Percentiles rank a stretch among this genome's conserved stretches.
phyloP scores from a whole-genome alignment of 257 asterid genomes.

The Solanum boliviense region DNA sequence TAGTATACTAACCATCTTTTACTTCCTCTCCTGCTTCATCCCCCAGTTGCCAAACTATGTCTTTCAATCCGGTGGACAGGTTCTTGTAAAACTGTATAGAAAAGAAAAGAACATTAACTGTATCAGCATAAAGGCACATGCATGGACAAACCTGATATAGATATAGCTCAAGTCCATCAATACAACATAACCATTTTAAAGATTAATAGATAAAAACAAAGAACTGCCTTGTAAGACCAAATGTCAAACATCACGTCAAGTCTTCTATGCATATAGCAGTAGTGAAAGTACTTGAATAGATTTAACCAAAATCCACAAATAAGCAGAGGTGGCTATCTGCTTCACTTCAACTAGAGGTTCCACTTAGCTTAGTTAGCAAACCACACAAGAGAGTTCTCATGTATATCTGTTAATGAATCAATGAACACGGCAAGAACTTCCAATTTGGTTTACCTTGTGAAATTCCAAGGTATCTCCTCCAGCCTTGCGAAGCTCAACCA shows the following conservation, averaged over 20 bases:
- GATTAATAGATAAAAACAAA: background rate
- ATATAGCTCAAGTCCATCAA: background rate
- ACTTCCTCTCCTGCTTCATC: slow-evolving; percentile 43
- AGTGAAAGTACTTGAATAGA: background rate
- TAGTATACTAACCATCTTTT: slow-evolving; percentile 27
- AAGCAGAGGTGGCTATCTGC: background rate
- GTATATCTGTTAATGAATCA: background rate
- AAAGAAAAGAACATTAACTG: background rate
- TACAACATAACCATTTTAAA: background rate
- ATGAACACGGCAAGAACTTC: background rate
- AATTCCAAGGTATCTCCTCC: slow-evolving; percentile 95
- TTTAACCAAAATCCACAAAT: background rate
- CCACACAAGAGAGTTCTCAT: background rate
- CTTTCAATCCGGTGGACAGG: slow-evolving; percentile 84
- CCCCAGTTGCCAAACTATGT: slow-evolving; percentile 73
- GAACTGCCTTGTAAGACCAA: background rate
- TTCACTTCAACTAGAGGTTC: background rate
- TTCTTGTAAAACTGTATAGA: slow-evolving; percentile 65
- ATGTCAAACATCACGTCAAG: background rate
- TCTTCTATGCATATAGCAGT: background rate
- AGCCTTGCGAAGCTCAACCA: slow-evolving; percentile 90
- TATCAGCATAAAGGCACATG: background rate
- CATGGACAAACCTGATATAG: background rate
- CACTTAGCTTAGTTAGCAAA: background rate
- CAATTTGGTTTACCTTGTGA: slow-evolving; percentile 48